Percentiles rank a stretch among this genome's conserved stretches.
Evolutionary conservation across 108 stramenopile species (phyloP).

Genomic region (Parietichytrium sp.): DNA sequence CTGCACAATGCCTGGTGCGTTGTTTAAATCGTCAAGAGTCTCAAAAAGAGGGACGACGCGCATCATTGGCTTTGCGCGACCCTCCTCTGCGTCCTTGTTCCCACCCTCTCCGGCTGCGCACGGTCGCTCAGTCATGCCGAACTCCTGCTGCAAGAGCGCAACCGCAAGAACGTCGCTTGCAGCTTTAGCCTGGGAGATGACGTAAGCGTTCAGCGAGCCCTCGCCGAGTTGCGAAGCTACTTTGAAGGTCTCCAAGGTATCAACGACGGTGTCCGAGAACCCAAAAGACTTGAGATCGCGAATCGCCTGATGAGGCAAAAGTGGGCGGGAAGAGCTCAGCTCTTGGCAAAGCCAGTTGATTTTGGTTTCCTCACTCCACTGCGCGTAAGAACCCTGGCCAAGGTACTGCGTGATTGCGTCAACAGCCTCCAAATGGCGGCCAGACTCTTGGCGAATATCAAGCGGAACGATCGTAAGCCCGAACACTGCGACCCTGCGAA

Average conservation of each 20-base stretch:
- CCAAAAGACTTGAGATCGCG: slow-evolving; percentile 55
- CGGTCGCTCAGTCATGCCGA: slow-evolving; percentile 73
- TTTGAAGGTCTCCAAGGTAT: slow-evolving; percentile 72
- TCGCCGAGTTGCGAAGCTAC: slow-evolving; percentile 71
- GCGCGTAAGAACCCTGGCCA: slow-evolving; percentile 80
- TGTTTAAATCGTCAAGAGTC: slow-evolving; percentile 83
- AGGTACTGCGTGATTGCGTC: slow-evolving; percentile 87
- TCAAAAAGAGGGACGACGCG: slow-evolving; percentile 95
- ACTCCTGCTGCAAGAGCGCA: slow-evolving; percentile 87
- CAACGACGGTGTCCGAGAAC: slow-evolving; percentile 57
- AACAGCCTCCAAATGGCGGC: slow-evolving; percentile 79
- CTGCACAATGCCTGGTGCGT: slow-evolving; percentile 68
- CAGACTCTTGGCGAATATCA: slow-evolving; percentile 92
- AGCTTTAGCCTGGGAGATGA: slow-evolving; percentile 84
- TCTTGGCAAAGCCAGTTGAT: slow-evolving; percentile 79
- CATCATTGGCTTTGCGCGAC: slow-evolving; percentile 73
- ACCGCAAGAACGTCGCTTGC: slow-evolving; percentile 95
- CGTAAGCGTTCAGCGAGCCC: slow-evolving; percentile 87
- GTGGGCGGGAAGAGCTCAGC: slow-evolving; percentile 77
- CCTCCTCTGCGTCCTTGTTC: background rate
- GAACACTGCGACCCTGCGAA: slow-evolving; percentile 81
- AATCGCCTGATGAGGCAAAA: slow-evolving; percentile 73
- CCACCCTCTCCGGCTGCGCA: slow-evolving; percentile 46
- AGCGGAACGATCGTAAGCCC: slow-evolving; percentile 85
- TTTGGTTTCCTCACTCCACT: slow-evolving; percentile 83